A percentile compares a stretch with the other conserved stretches of the same genome.
phyloP scores from a whole-genome alignment of 2,329 filamentous ascomycete species.

The Xylaria sp. region DNA sequence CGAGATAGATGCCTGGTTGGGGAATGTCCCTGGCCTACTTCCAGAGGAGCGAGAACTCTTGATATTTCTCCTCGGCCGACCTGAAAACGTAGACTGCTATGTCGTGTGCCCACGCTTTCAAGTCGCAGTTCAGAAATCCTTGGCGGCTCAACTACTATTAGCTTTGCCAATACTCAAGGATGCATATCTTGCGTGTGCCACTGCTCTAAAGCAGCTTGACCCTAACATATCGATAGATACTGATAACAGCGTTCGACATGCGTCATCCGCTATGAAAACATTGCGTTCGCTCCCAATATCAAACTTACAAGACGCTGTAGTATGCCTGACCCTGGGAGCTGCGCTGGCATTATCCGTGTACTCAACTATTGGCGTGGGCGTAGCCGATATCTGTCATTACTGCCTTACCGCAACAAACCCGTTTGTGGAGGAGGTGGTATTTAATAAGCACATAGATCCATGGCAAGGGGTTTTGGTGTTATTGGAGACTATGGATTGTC shows the following conservation, averaged over 20 bases:
- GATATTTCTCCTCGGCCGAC: constrained; percentile 39
- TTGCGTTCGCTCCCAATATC: constrained; percentile 41
- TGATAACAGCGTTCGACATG: constrained; percentile 32
- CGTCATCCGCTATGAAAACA: constrained; percentile 39
- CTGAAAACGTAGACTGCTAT: constrained; percentile 39
- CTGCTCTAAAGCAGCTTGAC: constrained; percentile 39
- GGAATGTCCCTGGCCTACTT: constrained; percentile 11
- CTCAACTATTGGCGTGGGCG: constrained; percentile 44
- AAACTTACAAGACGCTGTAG: constrained; percentile 35
- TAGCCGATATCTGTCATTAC: constrained; percentile 43
- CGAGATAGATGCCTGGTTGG: neutral
- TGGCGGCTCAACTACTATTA: constrained; percentile 33
- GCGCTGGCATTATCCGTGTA: constrained; percentile 42
- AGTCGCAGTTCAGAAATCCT: constrained; percentile 35
- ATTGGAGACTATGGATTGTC: constrained; percentile 45
- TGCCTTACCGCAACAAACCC: constrained; percentile 40
- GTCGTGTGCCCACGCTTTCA: constrained; percentile 41
- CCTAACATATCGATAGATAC: constrained; percentile 22
- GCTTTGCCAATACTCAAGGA: constrained; percentile 42
- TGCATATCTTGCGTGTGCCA: constrained; percentile 45
- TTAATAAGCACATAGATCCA: constrained; percentile 33
- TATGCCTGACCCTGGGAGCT: constrained; percentile 42
- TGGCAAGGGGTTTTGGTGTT: constrained; percentile 42
- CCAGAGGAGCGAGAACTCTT: constrained; percentile 41
- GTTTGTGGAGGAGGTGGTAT: constrained; percentile 29